Base-by-base conservation (phyloP, 2,329 filamentous ascomycete genomes). In the Elsinoe necatrix region DNA sequence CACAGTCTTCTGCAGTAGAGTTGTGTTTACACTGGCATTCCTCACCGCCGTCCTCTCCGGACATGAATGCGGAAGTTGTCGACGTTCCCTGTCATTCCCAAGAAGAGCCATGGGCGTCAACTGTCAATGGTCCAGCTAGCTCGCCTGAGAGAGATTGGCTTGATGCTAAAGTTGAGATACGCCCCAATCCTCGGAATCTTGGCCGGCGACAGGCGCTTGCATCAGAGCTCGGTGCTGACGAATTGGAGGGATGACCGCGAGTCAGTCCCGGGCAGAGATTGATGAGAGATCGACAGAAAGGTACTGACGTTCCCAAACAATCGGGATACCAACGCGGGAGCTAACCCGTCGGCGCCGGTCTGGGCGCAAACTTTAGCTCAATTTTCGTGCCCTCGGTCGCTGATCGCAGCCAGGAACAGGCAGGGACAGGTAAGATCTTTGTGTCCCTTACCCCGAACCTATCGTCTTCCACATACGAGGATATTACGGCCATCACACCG, bases 331-430 rank as follows among this genome's bases (percentile, higher is more conserved):
- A 34, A 18, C 9, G 18, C 48, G 48, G 48, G 48, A 52, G 48
- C 48, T 52, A 52, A 37, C 6, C 41, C 20, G 43, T 35, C 39
- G 34, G 48, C 48, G 45, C 12, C 12, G 16, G 45, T 50, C 45
- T 50, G 27, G 45, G 45, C 48, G 16, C 16, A 25, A 52, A 52
- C 31, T 23, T 25, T 52, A 18, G 12, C 25, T 9, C 16, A 31
- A 50, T 31, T 37, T 29, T 25, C 48, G 21, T 20, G 25, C n/a
- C 20, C 14, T 34, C 12, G 47, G 14, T 18, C 27, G 48, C 29
- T 34, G 48, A 52, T 52, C 48, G n/a, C 21, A 39, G 29, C 21
- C 48, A 52, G 48, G 48, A 52, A 52, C 48, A 52, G 48, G 48
- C 16, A 52, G 18, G 47, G 34, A 34, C 47, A n/a, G 20, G 18